Conservation (phyloP, 352 stramenopile genomes). For the Pythium oligandrum region DNA sequence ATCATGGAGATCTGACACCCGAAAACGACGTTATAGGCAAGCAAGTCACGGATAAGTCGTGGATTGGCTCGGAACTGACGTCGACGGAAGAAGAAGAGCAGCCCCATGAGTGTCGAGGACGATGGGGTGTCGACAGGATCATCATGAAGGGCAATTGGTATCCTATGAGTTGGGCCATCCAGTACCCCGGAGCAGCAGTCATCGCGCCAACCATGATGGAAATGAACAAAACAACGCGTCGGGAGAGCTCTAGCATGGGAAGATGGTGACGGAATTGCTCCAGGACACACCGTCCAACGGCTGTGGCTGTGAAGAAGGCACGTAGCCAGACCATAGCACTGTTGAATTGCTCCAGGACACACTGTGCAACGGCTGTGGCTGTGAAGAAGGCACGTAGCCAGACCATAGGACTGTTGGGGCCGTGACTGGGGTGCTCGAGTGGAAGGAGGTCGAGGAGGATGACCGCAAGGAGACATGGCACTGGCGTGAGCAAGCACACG, state of each 20-base stretch:
- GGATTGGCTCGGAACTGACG: neutral
- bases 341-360: neutral
- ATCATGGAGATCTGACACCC: conserved; percentile 10
- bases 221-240: neutral
- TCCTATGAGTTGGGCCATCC: conserved; percentile 11
- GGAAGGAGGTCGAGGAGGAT: conserved; percentile 5
- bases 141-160: conserved; percentile 45
- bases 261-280: neutral
- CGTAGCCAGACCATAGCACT: conserved; percentile 6
- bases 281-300: neutral
- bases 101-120: conserved; percentile 14
- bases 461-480: neutral
- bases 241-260: neutral
- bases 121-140: conserved; percentile 23
- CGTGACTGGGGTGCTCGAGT: neutral
- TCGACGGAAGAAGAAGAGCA: conserved; percentile 2
- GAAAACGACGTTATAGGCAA: conserved; percentile 6
- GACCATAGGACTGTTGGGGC: neutral
- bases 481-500: conserved; percentile 1
- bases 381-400: conserved; percentile 5
- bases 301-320: neutral
- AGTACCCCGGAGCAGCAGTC: neutral
- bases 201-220: neutral
- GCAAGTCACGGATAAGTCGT: neutral
- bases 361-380: neutral